phyloP scores from a whole-genome alignment of 108 stramenopile species.

The Pseudonitzschia multiseries region DNA sequence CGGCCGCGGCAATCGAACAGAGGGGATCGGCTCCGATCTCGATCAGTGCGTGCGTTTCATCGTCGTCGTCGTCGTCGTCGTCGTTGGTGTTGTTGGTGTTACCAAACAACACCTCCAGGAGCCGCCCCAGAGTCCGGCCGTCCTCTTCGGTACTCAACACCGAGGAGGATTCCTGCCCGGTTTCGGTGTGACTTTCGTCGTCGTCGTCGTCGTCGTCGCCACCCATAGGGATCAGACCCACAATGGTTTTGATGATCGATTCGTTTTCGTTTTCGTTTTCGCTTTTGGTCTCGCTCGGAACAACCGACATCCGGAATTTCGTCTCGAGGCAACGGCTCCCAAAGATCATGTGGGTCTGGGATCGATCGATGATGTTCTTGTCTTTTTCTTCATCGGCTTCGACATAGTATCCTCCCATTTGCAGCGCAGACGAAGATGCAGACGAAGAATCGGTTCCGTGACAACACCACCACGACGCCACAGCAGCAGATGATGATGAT shows the following conservation, averaged over 20 bases:
- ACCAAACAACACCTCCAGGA: neutral
- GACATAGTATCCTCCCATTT: slow-evolving; percentile 5
- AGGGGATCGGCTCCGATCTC: slow-evolving; percentile 4
- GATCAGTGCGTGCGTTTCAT: neutral
- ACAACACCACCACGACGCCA: too few species aligned
- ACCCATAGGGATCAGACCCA: too few species aligned
- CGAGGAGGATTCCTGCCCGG: too few species aligned
- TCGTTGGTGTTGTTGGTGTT: neutral
- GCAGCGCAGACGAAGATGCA: neutral
- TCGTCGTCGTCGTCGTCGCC: neutral
- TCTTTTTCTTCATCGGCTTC: neutral
- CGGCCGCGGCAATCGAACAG: neutral
- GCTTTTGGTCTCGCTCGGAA: neutral
- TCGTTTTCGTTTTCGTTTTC: neutral
- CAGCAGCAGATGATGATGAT: too few species aligned
- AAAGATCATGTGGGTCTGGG: slow-evolving; percentile 5
- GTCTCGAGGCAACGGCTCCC: slow-evolving; percentile 1
- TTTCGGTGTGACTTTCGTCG: neutral
- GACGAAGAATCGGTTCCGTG: too few species aligned
- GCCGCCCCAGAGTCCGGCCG: neutral
- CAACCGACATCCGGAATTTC: neutral
- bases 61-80: neutral
- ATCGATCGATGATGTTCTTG: neutral
- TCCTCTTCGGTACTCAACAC: neutral
- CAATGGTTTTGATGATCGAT: too few species aligned